Evolutionary conservation across 768 basidiomycete genomes (phyloP).

Genomic region (Leccinum uliginosum): DNA sequence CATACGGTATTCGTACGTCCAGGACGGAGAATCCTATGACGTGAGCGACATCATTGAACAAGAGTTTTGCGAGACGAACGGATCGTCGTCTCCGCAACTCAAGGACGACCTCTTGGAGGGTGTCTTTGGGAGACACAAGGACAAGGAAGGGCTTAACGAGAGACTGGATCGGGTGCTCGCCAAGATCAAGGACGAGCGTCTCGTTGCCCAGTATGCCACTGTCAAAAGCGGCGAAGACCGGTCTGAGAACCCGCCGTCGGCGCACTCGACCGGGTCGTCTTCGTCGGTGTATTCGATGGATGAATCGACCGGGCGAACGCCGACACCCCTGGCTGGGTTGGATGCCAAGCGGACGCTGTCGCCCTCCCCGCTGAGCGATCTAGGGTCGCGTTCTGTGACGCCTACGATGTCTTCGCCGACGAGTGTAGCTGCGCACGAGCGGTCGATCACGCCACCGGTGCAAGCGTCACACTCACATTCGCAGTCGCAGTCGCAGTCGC

Average conservation of each 20-base stretch:
- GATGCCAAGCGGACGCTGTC: conserved; percentile 21
- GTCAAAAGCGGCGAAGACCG: conserved; percentile 6
- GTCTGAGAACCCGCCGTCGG: conserved; percentile 26
- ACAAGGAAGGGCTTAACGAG: conserved; percentile 60
- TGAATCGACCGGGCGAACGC: conserved; percentile 30
- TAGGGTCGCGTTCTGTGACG: conserved; percentile 24
- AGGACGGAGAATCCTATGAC: conserved; percentile 89
- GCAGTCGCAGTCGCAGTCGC: conserved; percentile 13
- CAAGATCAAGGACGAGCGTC: conserved; percentile 67
- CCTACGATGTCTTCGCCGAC: conserved; percentile 20
- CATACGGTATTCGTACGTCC: conserved; percentile 92
- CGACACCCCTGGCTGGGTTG: conserved; percentile 23
- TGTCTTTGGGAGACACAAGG: conserved; percentile 53
- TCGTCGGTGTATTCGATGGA: conserved; percentile 59
- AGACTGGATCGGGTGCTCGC: conserved; percentile 70
- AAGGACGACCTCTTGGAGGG: conserved; percentile 67
- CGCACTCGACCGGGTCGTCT: conserved; percentile 28
- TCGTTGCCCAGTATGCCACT: conserved; percentile 28
- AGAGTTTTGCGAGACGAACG: conserved; percentile 64
- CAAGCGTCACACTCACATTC: conserved; percentile 23
- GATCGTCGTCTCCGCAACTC: conserved; percentile 18
- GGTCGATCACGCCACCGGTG: conserved; percentile 20
- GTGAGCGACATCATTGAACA: conserved; percentile 91
- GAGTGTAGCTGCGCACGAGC: conserved; percentile 3
- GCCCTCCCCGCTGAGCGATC: conserved; percentile 15